Conservation (phyloP, 2,329 filamentous ascomycete genomes). For the Penicillium sp. region DNA sequence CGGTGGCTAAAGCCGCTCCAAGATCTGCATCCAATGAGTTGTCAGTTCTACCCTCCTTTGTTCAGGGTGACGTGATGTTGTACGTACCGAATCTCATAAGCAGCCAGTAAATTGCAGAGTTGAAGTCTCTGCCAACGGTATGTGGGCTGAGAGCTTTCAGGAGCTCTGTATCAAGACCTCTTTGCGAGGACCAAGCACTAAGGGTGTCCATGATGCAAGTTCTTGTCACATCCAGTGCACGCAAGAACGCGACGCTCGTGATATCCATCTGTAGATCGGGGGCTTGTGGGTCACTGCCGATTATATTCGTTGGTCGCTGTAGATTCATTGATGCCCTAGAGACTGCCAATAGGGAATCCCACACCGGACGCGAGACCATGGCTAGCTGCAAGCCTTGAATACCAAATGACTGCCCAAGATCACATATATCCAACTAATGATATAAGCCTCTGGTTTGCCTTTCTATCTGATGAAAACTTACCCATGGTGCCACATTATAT, state of each 20-base stretch:
- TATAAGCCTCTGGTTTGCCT: not conserved
- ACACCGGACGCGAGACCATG: constrained; percentile 17
- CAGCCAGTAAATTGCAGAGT: constrained; percentile 31
- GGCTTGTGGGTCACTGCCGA: not conserved
- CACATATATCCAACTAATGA: constrained; percentile 46
- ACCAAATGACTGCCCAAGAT: constrained; percentile 44
- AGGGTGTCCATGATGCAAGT: constrained; percentile 17
- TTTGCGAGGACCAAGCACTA: constrained; percentile 12
- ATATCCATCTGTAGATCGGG: constrained; percentile 2
- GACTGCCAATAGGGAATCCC: constrained; percentile 20
- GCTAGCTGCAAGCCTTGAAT: constrained; percentile 36
- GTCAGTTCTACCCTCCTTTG: not conserved
- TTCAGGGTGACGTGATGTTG: not conserved
- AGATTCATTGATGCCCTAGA: constrained; percentile 20
- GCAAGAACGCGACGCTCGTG: constrained; percentile 14
- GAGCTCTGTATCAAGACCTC: constrained; percentile 4
- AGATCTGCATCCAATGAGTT: constrained; percentile 18
- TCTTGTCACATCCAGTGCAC: constrained; percentile 14
- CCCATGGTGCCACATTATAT: constrained; percentile 50
- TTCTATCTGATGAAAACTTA: constrained; percentile 21
- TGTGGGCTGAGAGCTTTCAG: constrained; percentile 15
- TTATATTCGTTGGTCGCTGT: not conserved
- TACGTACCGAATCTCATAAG: constrained; percentile 29
- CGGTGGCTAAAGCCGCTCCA: constrained; percentile 25
- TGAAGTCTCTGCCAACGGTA: constrained; percentile 16